Conservation (phyloP, 23 red algal species). For the Chondrus crispus region DNA sequence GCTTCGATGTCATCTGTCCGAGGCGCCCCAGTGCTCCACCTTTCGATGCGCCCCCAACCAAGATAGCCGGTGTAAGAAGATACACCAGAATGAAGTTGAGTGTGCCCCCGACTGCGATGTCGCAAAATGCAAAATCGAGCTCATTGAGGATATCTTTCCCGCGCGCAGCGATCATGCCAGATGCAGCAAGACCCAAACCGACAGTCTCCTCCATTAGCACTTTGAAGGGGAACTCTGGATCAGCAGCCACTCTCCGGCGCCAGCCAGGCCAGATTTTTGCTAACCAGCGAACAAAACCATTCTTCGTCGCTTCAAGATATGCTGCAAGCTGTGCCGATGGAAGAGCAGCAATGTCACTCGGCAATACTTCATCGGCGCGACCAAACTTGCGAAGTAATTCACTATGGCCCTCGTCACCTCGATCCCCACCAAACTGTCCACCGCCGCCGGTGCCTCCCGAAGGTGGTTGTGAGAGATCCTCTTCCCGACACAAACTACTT, state of each 20-base stretch:
- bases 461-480: not conserved
- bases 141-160: slow-evolving; percentile 77
- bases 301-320: slow-evolving; percentile 37
- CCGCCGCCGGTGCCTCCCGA: not conserved
- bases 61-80: slow-evolving; percentile 64
- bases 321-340: not conserved
- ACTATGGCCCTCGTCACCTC: not conserved
- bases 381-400: not conserved
- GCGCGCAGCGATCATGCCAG: slow-evolving; percentile 90
- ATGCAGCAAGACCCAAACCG: slow-evolving; percentile 76
- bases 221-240: slow-evolving; percentile 93
- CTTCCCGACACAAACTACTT: not conserved
- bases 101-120: slow-evolving; percentile 81
- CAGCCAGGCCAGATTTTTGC: slow-evolving; percentile 75
- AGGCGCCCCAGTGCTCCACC: not conserved
- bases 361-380: not conserved
- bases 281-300: slow-evolving; percentile 37
- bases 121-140: slow-evolving; percentile 81
- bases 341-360: not conserved
- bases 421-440: not conserved
- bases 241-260: slow-evolving; percentile 64
- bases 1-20: not conserved
- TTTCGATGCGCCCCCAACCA: not conserved
- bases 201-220: slow-evolving; percentile 96
- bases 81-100: slow-evolving; percentile 92